These are phyloP conservation scores for Lobosporangium transversale DNA, from an alignment of 192 early-diverging fungal genomes.

Conservation along the genomic window DNA sequence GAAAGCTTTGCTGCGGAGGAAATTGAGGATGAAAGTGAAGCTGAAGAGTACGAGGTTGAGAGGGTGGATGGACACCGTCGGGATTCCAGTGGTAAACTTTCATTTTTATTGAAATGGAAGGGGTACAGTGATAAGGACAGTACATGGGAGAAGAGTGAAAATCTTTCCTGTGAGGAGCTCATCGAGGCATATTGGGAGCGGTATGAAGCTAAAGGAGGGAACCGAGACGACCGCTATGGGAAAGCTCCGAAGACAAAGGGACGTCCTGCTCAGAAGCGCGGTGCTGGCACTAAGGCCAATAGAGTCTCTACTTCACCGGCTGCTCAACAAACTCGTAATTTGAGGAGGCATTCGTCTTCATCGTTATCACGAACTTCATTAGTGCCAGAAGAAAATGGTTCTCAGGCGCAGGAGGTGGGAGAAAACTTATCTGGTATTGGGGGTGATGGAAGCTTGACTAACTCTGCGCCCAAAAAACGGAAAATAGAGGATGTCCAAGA, in stretches of 20 bases:
- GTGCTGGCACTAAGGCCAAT: not conserved
- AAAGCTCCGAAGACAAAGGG: slow-evolving; percentile 7
- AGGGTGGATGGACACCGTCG: slow-evolving; percentile 28
- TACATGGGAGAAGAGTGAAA: slow-evolving; percentile 41
- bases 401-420: too few species aligned
- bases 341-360: too few species aligned
- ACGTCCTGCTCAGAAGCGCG: not conserved
- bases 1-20: not conserved
- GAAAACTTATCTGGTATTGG: too few species aligned
- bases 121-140: slow-evolving; percentile 42
- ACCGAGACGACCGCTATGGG: slow-evolving; percentile 8
- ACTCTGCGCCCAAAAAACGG: too few species aligned
- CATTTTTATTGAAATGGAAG: slow-evolving; percentile 51
- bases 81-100: not conserved
- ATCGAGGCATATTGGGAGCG: slow-evolving; percentile 26
- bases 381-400: too few species aligned
- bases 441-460: too few species aligned
- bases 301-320: not conserved
- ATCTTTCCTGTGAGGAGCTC: slow-evolving; percentile 12
- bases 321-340: too few species aligned
- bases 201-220: slow-evolving; percentile 23
- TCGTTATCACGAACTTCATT: too few species aligned
- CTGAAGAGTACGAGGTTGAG: slow-evolving; percentile 34
- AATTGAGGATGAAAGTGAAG: slow-evolving; percentile 1
- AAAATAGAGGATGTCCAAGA: too few species aligned